Percentiles rank a stretch among this genome's conserved stretches.
phyloP scores from a whole-genome alignment of 768 basidiomycete genomes.

The Russula emetica region DNA sequence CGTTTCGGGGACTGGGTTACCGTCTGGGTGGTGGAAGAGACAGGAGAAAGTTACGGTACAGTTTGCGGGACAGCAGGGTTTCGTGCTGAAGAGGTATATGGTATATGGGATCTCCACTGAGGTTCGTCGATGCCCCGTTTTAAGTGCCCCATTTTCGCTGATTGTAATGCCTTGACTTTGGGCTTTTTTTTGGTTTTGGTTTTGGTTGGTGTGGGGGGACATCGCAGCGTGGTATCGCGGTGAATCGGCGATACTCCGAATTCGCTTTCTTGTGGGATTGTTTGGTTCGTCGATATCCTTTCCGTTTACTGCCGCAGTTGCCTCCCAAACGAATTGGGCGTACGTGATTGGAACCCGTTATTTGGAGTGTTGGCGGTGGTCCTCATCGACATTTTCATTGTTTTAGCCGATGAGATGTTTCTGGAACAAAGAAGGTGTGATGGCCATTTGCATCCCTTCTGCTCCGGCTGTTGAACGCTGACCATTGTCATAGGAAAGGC shows the following conservation, averaged over 20 bases:
- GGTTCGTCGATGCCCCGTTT: slow-evolving; percentile 1
- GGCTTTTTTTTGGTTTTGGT: neutral
- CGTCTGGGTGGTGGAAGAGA: slow-evolving; percentile 83
- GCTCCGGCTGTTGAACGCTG: neutral
- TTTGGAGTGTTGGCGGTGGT: neutral
- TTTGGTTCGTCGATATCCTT: slow-evolving; percentile 83
- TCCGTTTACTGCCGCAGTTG: slow-evolving; percentile 78
- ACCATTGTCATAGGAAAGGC: slow-evolving; percentile 55
- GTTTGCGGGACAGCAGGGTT: slow-evolving; percentile 84
- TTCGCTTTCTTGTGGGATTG: slow-evolving; percentile 89
- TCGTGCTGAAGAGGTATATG: slow-evolving; percentile 82
- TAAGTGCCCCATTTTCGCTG: slow-evolving; percentile 13
- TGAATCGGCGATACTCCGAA: slow-evolving; percentile 87
- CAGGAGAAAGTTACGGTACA: slow-evolving; percentile 68
- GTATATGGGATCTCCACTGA: slow-evolving; percentile 72
- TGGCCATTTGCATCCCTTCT: neutral
- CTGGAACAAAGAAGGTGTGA: slow-evolving; percentile 79
- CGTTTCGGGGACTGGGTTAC: slow-evolving; percentile 66
- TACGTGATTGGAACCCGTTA: slow-evolving; percentile 39
- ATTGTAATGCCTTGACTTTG: neutral
- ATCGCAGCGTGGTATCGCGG: slow-evolving; percentile 55
- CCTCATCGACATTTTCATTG: slow-evolving; percentile 13
- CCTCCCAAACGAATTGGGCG: slow-evolving; percentile 93
- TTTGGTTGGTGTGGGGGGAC: neutral
- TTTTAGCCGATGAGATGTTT: slow-evolving; percentile 78